Evolutionary conservation across 2,329 filamentous ascomycete species (phyloP).

Genomic region (Monascus ruber): DNA sequence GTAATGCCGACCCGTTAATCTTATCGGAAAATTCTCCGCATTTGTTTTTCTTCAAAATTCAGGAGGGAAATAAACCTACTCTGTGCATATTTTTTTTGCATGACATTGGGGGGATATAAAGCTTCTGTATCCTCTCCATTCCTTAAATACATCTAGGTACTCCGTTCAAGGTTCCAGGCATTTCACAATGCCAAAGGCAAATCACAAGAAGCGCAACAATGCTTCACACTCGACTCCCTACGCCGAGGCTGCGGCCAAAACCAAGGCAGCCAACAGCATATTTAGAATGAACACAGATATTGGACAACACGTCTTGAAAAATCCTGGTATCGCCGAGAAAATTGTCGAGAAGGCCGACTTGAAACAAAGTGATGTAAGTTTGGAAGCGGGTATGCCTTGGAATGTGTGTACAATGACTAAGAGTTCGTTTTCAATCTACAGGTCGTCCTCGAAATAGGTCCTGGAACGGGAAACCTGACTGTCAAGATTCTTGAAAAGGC

Average conservation of each 20-base stretch:
- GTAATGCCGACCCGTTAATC: conserved; percentile 11
- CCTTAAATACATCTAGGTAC: no score
- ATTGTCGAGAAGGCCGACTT: conserved; percentile 80
- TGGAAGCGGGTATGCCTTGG: not conserved
- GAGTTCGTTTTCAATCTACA: conserved; percentile 19
- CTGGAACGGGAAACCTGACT: conserved; percentile 80
- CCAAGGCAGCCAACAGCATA: conserved; percentile 59
- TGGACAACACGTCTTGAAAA: conserved; percentile 86
- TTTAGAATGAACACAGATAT: conserved; percentile 96
- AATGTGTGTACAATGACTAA: no score
- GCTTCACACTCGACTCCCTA: conserved; percentile 14
- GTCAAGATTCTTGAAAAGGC: conserved; percentile 80
- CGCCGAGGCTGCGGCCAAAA: conserved; percentile 35
- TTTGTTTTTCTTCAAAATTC: not conserved
- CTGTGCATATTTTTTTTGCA: not conserved
- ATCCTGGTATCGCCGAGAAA: conserved; percentile 69
- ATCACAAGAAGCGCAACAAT: no score
- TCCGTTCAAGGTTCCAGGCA: no score
- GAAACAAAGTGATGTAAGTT: conserved; percentile 63
- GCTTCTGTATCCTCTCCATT: no score
- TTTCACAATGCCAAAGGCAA: no score
- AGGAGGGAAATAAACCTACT: no score
- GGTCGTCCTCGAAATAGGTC: conserved; percentile 82
- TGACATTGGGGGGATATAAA: conserved; percentile 21
- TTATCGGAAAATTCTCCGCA: conserved; percentile 1